Percentiles rank a stretch among this genome's conserved stretches.
phyloP scores from a whole-genome alignment of 441 rosid genomes.

The Jatropha podagrica region DNA sequence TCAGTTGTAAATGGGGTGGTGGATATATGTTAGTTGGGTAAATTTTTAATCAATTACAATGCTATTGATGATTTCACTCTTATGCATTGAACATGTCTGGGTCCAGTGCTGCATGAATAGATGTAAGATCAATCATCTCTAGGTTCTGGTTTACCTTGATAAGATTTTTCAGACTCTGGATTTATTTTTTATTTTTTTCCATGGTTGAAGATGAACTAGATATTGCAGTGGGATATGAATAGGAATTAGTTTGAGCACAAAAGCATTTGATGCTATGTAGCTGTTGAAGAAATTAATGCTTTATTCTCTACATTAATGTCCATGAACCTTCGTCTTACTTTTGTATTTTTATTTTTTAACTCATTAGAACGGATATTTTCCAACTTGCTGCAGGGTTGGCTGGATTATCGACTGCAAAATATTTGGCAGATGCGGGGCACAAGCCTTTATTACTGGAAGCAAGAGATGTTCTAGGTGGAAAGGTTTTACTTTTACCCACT shows the following conservation, averaged over 20 bases:
- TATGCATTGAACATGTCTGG: background rate
- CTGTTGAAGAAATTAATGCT: background rate
- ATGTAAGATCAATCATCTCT: background rate
- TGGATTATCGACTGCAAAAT: conserved; percentile 91
- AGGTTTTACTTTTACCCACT: conserved; percentile 44
- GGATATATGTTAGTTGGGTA: background rate
- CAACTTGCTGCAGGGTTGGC: conserved; percentile 67
- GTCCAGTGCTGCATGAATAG: background rate
- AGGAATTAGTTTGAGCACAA: background rate
- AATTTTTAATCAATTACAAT: background rate
- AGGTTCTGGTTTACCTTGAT: background rate
- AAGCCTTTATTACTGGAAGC: conserved; percentile 84
- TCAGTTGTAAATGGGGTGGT: background rate
- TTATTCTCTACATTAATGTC: background rate
- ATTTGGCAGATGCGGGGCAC: conserved; percentile 96
- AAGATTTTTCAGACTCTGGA: background rate
- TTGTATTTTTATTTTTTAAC: background rate
- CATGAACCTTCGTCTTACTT: background rate
- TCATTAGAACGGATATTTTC: background rate
- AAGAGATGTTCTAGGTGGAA: conserved; percentile 96
- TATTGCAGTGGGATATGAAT: background rate
- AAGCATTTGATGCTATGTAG: conserved; percentile 1
- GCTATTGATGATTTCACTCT: background rate
- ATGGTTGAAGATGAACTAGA: background rate
- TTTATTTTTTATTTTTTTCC: background rate